Conservation (phyloP, 1,139 yeast genomes). For the Saccharomyces hybrid region DNA sequence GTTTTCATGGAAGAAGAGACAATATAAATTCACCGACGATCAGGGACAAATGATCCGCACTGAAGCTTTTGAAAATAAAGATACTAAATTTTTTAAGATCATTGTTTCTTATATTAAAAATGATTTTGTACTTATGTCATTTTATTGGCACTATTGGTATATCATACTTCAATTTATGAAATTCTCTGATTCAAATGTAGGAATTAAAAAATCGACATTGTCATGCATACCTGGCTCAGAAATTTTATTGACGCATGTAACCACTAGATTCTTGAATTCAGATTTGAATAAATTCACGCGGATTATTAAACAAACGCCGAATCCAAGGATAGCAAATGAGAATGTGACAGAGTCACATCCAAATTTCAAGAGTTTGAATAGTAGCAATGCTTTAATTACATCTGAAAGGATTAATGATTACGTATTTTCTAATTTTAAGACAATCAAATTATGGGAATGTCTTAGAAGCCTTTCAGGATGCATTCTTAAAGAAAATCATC, state of each 20-base stretch:
- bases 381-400: background rate
- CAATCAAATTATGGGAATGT: constrained; percentile 24
- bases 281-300: constrained; percentile 18
- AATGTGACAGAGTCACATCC: constrained; percentile 1
- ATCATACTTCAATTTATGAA: constrained; percentile 14
- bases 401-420: constrained; percentile 12
- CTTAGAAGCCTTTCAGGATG: constrained; percentile 17
- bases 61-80: constrained; percentile 8
- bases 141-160: constrained; percentile 31
- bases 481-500: constrained; percentile 6
- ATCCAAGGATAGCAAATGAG: background rate
- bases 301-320: constrained; percentile 12
- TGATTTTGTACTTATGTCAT: constrained; percentile 23
- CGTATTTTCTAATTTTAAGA: constrained; percentile 20
- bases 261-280: constrained; percentile 11
- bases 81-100: constrained; percentile 20
- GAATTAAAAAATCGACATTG: constrained; percentile 3
- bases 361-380: background rate
- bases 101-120: constrained; percentile 29
- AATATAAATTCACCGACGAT: constrained; percentile 5
- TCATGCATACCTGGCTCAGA: constrained; percentile 16
- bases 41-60: constrained; percentile 4
- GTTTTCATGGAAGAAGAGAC: constrained; percentile 21
- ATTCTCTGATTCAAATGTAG: constrained; percentile 4
- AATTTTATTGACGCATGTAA: constrained; percentile 14